A percentile compares a stretch with the other conserved stretches of the same genome.
Evolutionary conservation across 2,329 filamentous ascomycete species (phyloP).

Genomic region (Kalmusia sp.): DNA sequence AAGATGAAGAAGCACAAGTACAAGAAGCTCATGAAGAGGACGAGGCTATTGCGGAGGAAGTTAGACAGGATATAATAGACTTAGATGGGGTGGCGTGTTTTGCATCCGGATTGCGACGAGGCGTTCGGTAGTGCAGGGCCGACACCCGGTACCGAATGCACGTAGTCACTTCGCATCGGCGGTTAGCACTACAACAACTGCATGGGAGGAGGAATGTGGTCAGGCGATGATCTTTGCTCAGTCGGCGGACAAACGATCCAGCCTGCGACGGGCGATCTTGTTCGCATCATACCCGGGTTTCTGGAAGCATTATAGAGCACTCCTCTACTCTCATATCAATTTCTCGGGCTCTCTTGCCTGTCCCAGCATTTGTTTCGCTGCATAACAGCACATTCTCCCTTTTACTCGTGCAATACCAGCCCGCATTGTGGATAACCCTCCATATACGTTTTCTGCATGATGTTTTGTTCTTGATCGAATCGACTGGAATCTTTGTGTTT

Average conservation of each 20-base stretch:
- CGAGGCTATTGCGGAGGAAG: slow-evolving; percentile 86
- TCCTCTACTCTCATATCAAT: slow-evolving; percentile 31
- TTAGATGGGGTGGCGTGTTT: slow-evolving; percentile 20
- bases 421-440: slow-evolving; percentile 17
- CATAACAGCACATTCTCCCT: slow-evolving; percentile 29
- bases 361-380: slow-evolving; percentile 33
- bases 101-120: slow-evolving; percentile 19
- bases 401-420: slow-evolving; percentile 38
- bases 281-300: slow-evolving; percentile 16
- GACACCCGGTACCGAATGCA: not conserved
- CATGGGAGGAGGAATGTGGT: not conserved
- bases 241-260: slow-evolving; percentile 9
- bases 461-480: slow-evolving; percentile 27
- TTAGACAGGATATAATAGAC: slow-evolving; percentile 59
- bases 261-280: slow-evolving; percentile 18
- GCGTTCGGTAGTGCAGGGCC: slow-evolving; percentile 5
- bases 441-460: slow-evolving; percentile 31
- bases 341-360: slow-evolving; percentile 27
- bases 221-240: slow-evolving; percentile 2
- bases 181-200: slow-evolving; percentile 6
- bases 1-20: slow-evolving; percentile 99
- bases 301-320: slow-evolving; percentile 37
- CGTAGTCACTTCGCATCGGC: not conserved
- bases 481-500: slow-evolving; percentile 21
- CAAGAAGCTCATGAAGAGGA: slow-evolving; percentile 97